Percentiles rank a stretch among this genome's conserved stretches.
Conservation (phyloP, 805 yeast genomes). For the Ogataea trehalophila region DNA sequence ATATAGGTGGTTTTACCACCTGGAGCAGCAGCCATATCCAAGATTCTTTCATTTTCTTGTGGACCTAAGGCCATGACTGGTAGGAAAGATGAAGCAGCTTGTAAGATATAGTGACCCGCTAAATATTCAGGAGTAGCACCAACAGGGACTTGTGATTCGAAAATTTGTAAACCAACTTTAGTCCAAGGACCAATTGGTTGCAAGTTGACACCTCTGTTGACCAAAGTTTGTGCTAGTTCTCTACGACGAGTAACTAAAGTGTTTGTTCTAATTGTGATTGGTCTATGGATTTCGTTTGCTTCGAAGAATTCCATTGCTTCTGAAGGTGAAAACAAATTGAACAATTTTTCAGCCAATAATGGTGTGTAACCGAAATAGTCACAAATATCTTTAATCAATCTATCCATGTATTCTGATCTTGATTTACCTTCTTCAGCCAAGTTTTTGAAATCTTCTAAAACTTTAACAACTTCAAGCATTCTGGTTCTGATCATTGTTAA, state of each 20-base stretch:
- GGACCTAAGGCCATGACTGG: constrained; percentile 98
- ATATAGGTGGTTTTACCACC: constrained; percentile 98
- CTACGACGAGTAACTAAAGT: constrained; percentile 92
- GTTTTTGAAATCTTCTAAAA: constrained; percentile 81
- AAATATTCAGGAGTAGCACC: constrained; percentile 99
- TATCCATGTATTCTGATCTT: constrained; percentile 75
- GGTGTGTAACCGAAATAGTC: constrained; percentile 91
- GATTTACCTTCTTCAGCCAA: constrained; percentile 82
- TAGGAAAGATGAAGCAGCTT: constrained; percentile 96
- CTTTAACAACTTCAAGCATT: constrained; percentile 92
- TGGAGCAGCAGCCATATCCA: constrained; percentile 99
- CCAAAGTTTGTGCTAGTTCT: constrained; percentile 90
- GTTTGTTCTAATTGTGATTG: constrained; percentile 96
- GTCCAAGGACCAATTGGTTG: constrained; percentile 99
- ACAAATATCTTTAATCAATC: constrained; percentile 80
- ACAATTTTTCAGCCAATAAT: constrained; percentile 89
- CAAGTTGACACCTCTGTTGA: constrained; percentile 93
- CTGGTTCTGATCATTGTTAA: constrained; percentile 82
- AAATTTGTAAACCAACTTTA: constrained; percentile 93
- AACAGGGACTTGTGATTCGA: constrained; percentile 98
- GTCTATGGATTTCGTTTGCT: constrained; percentile 96
- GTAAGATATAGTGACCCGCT: constrained; percentile 96
- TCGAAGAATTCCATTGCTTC: constrained; percentile 98
- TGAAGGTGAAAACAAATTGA: constrained; percentile 85
- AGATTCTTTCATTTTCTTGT: constrained; percentile 90